phyloP scores from a whole-genome alignment of 1,284 basidiomycete species.

The Sporisorium scitamineum region DNA sequence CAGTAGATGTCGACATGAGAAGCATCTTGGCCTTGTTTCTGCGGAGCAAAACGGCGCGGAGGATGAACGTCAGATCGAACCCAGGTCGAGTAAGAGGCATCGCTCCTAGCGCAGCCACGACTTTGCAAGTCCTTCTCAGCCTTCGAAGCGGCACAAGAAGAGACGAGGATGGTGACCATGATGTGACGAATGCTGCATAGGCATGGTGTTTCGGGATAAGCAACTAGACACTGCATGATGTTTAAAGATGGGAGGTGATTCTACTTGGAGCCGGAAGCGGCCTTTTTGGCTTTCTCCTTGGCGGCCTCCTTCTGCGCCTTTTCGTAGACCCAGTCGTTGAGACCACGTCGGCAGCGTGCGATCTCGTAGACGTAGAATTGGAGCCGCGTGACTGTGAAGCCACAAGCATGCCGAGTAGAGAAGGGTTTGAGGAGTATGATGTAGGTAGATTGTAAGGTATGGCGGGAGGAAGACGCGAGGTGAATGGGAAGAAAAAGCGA shows the following conservation, averaged over 20 bases:
- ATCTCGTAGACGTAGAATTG: conserved; percentile 97
- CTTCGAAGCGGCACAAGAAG: no score
- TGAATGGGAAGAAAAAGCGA: background rate
- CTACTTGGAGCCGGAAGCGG: conserved; percentile 33
- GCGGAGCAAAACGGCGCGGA: background rate
- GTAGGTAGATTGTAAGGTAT: background rate
- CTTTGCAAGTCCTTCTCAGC: no score
- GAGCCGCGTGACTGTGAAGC: conserved; percentile 70
- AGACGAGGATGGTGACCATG: background rate
- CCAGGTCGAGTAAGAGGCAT: no score
- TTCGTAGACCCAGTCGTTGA: conserved; percentile 82
- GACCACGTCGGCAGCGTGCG: conserved; percentile 87
- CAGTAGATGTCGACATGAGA: background rate
- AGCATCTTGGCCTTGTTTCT: background rate
- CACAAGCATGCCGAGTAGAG: conserved; percentile 15
- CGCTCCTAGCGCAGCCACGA: no score
- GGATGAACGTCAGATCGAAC: background rate
- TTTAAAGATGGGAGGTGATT: background rate
- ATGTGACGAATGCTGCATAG: conserved; percentile 5
- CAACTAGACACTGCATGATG: background rate
- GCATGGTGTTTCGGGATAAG: conserved; percentile 11
- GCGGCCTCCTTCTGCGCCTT: conserved; percentile 63
- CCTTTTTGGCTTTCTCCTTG: conserved; percentile 57
- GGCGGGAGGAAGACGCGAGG: background rate
- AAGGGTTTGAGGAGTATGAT: background rate